Evolutionary conservation across 192 early-diverging fungal genomes (phyloP), one percentile per base, ranked within the genome.

Genomic region (Umbelopsis vinacea): DNA sequence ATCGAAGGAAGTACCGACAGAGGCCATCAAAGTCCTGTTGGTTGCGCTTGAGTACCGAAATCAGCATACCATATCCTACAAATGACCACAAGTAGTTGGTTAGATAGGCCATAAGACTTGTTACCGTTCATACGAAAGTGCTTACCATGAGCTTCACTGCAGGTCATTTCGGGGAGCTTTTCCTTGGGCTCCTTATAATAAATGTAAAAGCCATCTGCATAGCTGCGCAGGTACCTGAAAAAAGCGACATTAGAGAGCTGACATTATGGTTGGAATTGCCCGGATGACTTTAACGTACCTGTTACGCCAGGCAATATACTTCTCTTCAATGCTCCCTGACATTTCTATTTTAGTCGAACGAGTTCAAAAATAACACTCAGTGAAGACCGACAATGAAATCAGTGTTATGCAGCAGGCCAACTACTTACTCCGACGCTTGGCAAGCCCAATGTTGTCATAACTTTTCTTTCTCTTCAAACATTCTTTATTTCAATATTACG

Each of bases 21-120:
- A 86, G 73, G 53, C 85, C 85, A 69, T 87, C 85, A 76, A 87
- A 87, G 67, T 87, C 85, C 12, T 70, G 66, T 55, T 87, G 85
- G 35, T 87, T 87, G 21, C 76, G 67, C 77, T 82, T 87, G 40
- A 83, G 67, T 6, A 84, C 83, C 17, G 85, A 84, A 26, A 83
- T 80, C 40, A 87, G 52, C 85, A 87, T 84, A 40, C 85, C 85
- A 76, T 87, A 87, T 40, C 85, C 85, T 74, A 4, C 11, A 40
- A 33, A 15, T 17, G 8, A n/a, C n/a, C 9, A 43, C 12, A 37
- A 11, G 11, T 43, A 43, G n/a, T 11, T 9, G 4, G n/a, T 52
- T 54, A 55, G 21, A 35, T 33, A 46, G 3, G 29, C 33, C 14
- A 14, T 33, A 35, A 46, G 11, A 6, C 23, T 14, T 37, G 23